phyloP scores from a whole-genome alignment of 2,329 filamentous ascomycete genomes.

The Trichoderma koningiopsis region DNA sequence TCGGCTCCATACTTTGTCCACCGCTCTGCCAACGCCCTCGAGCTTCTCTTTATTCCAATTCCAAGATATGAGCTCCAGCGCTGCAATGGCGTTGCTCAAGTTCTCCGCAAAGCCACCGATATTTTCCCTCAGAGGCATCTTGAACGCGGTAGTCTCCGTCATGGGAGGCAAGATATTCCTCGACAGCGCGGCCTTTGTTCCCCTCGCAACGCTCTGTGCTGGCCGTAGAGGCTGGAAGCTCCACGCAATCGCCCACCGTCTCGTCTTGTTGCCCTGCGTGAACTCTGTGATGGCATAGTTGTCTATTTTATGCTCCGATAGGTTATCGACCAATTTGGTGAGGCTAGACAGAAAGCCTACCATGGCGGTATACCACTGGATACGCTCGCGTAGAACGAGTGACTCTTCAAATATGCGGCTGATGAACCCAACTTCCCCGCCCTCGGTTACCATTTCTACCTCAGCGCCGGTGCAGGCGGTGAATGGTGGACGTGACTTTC shows the following conservation, averaged over 20 bases:
- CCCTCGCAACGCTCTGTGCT: conserved; percentile 47
- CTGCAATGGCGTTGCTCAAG: conserved; percentile 51
- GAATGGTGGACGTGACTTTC: conserved; percentile 68
- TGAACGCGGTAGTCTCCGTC: conserved; percentile 46
- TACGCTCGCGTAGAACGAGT: conserved; percentile 56
- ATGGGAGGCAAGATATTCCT: conserved; percentile 49
- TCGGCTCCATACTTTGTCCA: conserved; percentile 77
- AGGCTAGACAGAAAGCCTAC: conserved; percentile 77
- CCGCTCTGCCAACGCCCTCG: conserved; percentile 63
- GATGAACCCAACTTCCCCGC: conserved; percentile 78
- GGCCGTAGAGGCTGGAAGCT: conserved; percentile 73
- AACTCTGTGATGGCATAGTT: conserved; percentile 87
- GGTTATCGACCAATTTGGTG: conserved; percentile 60
- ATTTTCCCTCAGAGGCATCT: conserved; percentile 44
- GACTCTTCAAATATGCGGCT: conserved; percentile 71
- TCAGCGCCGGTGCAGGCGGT: conserved; percentile 76
- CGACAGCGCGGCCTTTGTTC: conserved; percentile 43
- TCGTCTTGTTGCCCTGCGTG: conserved; percentile 75
- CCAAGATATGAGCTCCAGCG: conserved; percentile 64
- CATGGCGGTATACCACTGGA: conserved; percentile 92
- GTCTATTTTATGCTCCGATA: conserved; percentile 58
- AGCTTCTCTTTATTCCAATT: conserved; percentile 57
- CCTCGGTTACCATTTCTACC: conserved; percentile 81
- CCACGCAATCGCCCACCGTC: conserved; percentile 88
- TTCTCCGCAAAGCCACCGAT: conserved; percentile 41